Conservation (phyloP, 352 stramenopile species). For the Phytophthora tubulina region DNA sequence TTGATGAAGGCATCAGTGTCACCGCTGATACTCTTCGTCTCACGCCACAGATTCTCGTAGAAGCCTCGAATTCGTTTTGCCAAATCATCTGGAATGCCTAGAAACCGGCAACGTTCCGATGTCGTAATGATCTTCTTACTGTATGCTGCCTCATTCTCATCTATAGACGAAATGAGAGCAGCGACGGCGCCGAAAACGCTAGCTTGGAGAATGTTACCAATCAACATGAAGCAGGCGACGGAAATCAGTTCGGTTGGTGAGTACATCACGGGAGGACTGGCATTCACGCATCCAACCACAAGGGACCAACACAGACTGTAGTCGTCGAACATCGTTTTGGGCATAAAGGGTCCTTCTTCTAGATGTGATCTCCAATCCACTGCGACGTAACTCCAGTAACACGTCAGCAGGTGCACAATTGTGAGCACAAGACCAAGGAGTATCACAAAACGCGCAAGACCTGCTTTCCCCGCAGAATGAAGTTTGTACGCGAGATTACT, state of each 20-base stretch:
- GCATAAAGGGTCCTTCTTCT: slow-evolving; percentile 40
- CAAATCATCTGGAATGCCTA: slow-evolving; percentile 66
- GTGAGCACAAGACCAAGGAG: slow-evolving; percentile 62
- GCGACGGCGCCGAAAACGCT: slow-evolving; percentile 76
- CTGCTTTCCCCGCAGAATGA: slow-evolving; percentile 69
- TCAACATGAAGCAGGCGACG: slow-evolving; percentile 71
- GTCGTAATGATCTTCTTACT: slow-evolving; percentile 75
- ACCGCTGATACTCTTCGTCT: slow-evolving; percentile 67
- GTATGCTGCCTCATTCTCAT: slow-evolving; percentile 69
- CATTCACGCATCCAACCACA: slow-evolving; percentile 69
- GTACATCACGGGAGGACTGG: slow-evolving; percentile 68
- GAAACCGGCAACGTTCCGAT: slow-evolving; percentile 70
- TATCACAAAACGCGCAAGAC: slow-evolving; percentile 59
- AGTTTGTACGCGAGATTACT: slow-evolving; percentile 63
- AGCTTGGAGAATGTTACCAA: slow-evolving; percentile 73
- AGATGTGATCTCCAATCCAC: slow-evolving; percentile 54
- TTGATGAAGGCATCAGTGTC: slow-evolving; percentile 82
- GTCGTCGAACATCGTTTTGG: slow-evolving; percentile 40
- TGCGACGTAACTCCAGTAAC: slow-evolving; percentile 70
- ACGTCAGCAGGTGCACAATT: slow-evolving; percentile 62
- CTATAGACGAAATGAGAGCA: slow-evolving; percentile 70
- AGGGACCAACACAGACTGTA: slow-evolving; percentile 70
- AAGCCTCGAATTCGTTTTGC: slow-evolving; percentile 63
- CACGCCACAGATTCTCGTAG: slow-evolving; percentile 75
- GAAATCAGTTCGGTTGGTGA: slow-evolving; percentile 57